Percentiles rank a stretch among this genome's conserved stretches.
These are phyloP conservation scores for Sclerotinia minor DNA, from an alignment of 2,329 filamentous ascomycete genomes.

Conservation along the genomic window DNA sequence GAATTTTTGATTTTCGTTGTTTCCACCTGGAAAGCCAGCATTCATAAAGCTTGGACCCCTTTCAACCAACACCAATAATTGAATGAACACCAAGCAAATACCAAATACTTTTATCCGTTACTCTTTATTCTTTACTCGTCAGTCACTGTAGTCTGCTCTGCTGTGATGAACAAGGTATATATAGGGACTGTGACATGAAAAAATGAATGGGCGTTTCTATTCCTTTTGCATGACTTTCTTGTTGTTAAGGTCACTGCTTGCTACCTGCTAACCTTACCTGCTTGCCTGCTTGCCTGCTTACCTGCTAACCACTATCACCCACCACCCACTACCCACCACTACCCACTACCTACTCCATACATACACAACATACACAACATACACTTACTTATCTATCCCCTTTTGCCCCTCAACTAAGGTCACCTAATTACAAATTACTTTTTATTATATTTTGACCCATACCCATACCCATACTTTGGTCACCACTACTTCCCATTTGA, in stretches of 20 bases:
- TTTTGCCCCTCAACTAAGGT: background rate
- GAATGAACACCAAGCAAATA: too few relatives aligned
- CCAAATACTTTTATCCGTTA: too few relatives aligned
- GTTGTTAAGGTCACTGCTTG: background rate
- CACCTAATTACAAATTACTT: background rate
- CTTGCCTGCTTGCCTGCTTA: too few relatives aligned
- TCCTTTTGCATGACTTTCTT: background rate
- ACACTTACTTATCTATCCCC: background rate
- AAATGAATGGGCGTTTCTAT: background rate
- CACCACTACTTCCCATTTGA: background rate
- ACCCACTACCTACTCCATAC: too few relatives aligned
- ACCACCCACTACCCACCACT: too few relatives aligned
- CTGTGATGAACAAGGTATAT: background rate
- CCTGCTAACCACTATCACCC: too few relatives aligned
- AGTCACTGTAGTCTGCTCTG: too few relatives aligned
- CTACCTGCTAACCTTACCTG: too few relatives aligned
- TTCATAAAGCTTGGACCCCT: constrained; percentile 4
- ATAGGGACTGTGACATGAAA: background rate
- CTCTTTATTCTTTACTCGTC: too few relatives aligned
- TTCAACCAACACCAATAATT: background rate
- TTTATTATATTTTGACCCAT: background rate
- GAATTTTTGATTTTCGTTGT: background rate
- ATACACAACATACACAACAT: background rate
- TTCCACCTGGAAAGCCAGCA: background rate
- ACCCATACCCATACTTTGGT: background rate